Conservation (phyloP, 768 basidiomycete genomes). For the Hirschioporus abietinus region DNA sequence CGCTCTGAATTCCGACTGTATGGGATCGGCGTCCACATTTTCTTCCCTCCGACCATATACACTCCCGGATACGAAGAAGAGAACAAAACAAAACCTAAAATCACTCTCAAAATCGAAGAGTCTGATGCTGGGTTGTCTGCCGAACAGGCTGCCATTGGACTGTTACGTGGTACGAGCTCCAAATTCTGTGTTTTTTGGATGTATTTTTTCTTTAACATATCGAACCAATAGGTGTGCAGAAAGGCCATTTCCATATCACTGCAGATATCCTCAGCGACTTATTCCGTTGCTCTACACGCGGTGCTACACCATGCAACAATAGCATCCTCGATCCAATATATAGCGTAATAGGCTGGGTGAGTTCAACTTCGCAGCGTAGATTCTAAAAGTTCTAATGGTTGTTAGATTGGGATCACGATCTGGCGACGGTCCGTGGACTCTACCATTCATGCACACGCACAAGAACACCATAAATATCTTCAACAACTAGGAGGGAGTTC, state of each 20-base stretch:
- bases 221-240: slow-evolving; percentile 50
- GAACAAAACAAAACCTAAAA: slow-evolving; percentile 68
- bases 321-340: slow-evolving; percentile 49
- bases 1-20: slow-evolving; percentile 78
- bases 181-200: neutral
- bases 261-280: slow-evolving; percentile 62
- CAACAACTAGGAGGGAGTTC: slow-evolving; percentile 5
- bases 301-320: slow-evolving; percentile 55
- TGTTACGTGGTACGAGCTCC: slow-evolving; percentile 50
- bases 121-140: slow-evolving; percentile 59
- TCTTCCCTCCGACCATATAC: slow-evolving; percentile 78
- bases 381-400: slow-evolving; percentile 1
- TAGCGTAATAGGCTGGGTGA: slow-evolving; percentile 37
- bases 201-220: neutral
- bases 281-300: slow-evolving; percentile 65
- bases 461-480: slow-evolving; percentile 34
- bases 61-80: slow-evolving; percentile 75
- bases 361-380: slow-evolving; percentile 13
- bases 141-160: slow-evolving; percentile 51
- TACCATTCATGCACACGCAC: slow-evolving; percentile 26
- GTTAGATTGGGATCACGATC: slow-evolving; percentile 33
- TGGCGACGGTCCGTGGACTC: slow-evolving; percentile 36
- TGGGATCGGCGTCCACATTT: slow-evolving; percentile 71
- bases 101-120: slow-evolving; percentile 74
- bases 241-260: slow-evolving; percentile 69